These are phyloP conservation scores for Exophiala calicioides DNA, from an alignment of 2,329 filamentous ascomycete genomes.

Conservation along the genomic window DNA sequence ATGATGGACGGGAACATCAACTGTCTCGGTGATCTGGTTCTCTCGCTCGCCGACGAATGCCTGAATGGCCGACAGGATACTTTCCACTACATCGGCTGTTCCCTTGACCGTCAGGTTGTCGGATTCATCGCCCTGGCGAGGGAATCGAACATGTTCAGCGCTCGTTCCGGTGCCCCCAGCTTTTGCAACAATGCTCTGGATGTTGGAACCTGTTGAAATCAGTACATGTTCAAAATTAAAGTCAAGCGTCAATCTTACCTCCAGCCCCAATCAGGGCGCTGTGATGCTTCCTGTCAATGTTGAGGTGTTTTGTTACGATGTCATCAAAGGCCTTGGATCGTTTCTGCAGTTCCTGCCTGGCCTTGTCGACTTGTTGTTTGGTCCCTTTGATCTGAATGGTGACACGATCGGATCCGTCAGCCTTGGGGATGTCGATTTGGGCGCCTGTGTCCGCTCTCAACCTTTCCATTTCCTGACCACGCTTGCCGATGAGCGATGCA, in stretches of 20 bases:
- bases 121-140: conserved; percentile 79
- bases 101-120: conserved; percentile 88
- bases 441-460: conserved; percentile 81
- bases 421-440: conserved; percentile 86
- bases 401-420: conserved; percentile 70
- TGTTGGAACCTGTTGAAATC: conserved; percentile 66
- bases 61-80: conserved; percentile 80
- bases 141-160: conserved; percentile 91
- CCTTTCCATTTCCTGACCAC: conserved; percentile 87
- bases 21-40: conserved; percentile 72
- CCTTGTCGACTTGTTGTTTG: conserved; percentile 84
- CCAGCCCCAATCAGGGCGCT: conserved; percentile 83
- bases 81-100: conserved; percentile 78
- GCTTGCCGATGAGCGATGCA: conserved; percentile 88
- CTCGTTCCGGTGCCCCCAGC: conserved; percentile 89
- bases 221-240: not conserved
- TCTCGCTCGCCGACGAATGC: conserved; percentile 80
- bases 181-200: conserved; percentile 80
- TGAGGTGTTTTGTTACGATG: conserved; percentile 78
- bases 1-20: conserved; percentile 87
- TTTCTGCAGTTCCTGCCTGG: conserved; percentile 86
- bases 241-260: conserved; percentile 59
- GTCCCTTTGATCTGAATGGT: conserved; percentile 92
- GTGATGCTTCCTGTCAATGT: conserved; percentile 94
- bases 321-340: conserved; percentile 86